Evolutionary conservation across 257 asterid species (phyloP).

Genomic region (Nicotiana benthamiana): DNA sequence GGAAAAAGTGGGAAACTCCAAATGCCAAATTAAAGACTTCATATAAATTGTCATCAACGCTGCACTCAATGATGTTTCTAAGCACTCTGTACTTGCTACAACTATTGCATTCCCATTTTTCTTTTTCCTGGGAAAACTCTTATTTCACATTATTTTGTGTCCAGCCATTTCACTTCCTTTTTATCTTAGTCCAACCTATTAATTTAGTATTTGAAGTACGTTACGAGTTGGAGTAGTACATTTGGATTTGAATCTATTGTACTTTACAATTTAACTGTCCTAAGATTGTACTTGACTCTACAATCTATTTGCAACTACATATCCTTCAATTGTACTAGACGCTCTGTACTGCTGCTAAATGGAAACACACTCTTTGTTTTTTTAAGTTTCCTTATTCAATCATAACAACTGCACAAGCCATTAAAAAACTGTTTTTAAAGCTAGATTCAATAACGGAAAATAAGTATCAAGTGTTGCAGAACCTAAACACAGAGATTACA

Average conservation of each 20-base stretch:
- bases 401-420: not conserved
- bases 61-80: constrained; percentile 16
- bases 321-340: not conserved
- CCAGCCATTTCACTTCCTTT: not conserved
- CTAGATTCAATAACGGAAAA: too few relatives aligned
- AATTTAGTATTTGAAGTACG: not conserved
- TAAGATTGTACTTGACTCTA: not conserved
- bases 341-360: not conserved
- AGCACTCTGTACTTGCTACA: not conserved
- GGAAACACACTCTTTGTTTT: not conserved
- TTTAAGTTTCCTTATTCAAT: not conserved
- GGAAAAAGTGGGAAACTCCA: not conserved
- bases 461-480: not conserved
- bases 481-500: not conserved
- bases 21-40: not conserved
- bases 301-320: not conserved
- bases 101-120: not conserved
- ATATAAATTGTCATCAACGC: constrained; percentile 10
- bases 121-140: not conserved
- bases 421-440: too few relatives aligned
- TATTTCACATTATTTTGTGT: not conserved
- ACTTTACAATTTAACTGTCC: not conserved
- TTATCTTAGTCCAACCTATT: not conserved
- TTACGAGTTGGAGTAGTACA: not conserved
- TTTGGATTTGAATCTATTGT: not conserved